A percentile compares a stretch with the other conserved stretches of the same genome.
phyloP scores from a whole-genome alignment of 2,329 filamentous ascomycete species.

The Myriosclerotinia scirpicola region DNA sequence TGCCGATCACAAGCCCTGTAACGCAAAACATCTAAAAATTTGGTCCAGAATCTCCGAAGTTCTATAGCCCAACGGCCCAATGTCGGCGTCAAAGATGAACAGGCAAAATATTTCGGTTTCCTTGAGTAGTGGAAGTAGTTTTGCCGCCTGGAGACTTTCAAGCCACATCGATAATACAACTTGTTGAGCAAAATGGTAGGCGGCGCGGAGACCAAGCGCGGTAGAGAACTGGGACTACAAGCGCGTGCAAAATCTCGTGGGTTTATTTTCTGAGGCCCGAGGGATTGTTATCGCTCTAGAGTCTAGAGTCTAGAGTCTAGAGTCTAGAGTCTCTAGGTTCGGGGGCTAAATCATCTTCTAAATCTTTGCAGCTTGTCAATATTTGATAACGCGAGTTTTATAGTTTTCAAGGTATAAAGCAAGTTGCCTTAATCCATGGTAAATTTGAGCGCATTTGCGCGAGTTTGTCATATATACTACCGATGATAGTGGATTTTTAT shows the following conservation, averaged over 20 bases:
- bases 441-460: constrained; percentile 19
- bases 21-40: background rate
- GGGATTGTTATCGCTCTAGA: background rate
- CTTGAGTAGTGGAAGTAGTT: too few relatives aligned
- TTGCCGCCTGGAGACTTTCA: background rate
- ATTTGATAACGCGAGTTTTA: background rate
- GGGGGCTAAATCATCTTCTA: too few relatives aligned
- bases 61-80: background rate
- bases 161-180: background rate
- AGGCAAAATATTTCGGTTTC: too few relatives aligned
- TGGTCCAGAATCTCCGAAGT: background rate
- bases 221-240: background rate
- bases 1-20: constrained; percentile 1
- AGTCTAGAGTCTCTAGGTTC: too few relatives aligned
- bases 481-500: background rate
- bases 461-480: constrained; percentile 18
- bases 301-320: background rate
- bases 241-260: background rate
- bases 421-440: background rate
- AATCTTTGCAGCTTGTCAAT: background rate
- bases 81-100: background rate
- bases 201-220: background rate
- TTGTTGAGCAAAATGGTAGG: too few relatives aligned
- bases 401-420: background rate
- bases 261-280: too few relatives aligned